These are phyloP conservation scores for Plasmodium gallinaceum DNA, from an alignment of 169 alveolate genomes.

Conservation along the genomic window DNA sequence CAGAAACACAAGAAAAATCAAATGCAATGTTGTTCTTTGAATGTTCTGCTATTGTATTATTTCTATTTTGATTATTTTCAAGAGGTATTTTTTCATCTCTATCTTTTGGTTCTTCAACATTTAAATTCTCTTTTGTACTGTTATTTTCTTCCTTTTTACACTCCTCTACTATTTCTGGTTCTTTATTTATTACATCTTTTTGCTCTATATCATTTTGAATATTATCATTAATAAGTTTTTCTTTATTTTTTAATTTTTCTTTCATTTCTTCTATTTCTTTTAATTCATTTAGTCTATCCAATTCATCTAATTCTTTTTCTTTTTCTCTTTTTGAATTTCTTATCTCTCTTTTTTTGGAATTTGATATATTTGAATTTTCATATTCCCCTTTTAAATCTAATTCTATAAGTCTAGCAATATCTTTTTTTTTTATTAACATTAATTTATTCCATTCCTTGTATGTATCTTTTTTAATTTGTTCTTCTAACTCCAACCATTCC, in stretches of 20 bases:
- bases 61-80: too few relatives aligned
- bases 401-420: conserved; percentile 64
- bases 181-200: neutral
- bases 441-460: conserved; percentile 72
- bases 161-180: neutral
- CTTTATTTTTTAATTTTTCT: neutral
- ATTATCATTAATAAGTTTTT: conserved; percentile 12
- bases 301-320: conserved; percentile 67
- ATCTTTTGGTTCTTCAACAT: neutral
- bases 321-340: conserved; percentile 48
- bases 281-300: conserved; percentile 34
- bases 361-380: conserved; percentile 26
- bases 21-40: neutral
- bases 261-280: conserved; percentile 40
- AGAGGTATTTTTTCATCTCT: neutral
- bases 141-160: neutral
- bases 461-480: conserved; percentile 73
- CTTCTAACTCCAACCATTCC: conserved; percentile 84
- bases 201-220: neutral
- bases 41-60: too few relatives aligned
- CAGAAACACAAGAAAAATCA: neutral
- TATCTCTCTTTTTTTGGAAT: conserved; percentile 60
- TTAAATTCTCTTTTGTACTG: neutral
- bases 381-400: conserved; percentile 64
- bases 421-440: conserved; percentile 39